Percentiles rank a stretch among this genome's conserved stretches.
Evolutionary conservation across 176 grass and related monocot genomes (phyloP).

Genomic region (Secale cereale): DNA sequence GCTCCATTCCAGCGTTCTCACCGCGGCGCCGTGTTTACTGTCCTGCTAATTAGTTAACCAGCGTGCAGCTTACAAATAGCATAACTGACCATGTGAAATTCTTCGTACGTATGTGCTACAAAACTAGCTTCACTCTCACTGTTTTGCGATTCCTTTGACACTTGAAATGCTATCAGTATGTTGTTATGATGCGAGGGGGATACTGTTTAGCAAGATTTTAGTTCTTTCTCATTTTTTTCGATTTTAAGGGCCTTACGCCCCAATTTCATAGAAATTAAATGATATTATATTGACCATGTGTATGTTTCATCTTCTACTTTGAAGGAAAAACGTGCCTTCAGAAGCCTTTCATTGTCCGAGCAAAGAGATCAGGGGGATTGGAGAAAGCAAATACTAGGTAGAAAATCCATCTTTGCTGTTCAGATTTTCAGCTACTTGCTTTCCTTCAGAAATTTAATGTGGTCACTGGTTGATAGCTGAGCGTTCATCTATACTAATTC

Average conservation of each 20-base stretch:
- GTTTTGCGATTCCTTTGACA: neutral
- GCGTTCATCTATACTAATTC: too few relatives aligned
- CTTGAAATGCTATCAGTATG: neutral
- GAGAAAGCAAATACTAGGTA: slow-evolving; percentile 56
- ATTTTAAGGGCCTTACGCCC: neutral
- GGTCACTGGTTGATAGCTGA: neutral
- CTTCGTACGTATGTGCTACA: neutral
- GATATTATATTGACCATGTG: neutral
- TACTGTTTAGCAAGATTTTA: neutral
- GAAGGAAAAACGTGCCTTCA: slow-evolving; percentile 37
- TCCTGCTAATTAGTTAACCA: neutral
- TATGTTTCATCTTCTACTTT: slow-evolving; percentile 18
- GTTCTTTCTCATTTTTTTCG: neutral
- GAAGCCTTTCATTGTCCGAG: slow-evolving; percentile 43
- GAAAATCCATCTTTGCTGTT: neutral
- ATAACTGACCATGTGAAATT: neutral
- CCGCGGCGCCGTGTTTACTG: neutral
- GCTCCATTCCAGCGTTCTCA: too few relatives aligned
- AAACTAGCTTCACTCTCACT: neutral
- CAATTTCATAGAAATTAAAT: neutral
- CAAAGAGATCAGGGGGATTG: slow-evolving; percentile 51
- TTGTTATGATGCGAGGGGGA: neutral
- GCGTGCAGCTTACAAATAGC: neutral
- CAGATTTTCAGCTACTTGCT: neutral
- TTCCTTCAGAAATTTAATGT: neutral